Base-by-base conservation (phyloP, 306 rosid species). In the Comarum palustre region DNA sequence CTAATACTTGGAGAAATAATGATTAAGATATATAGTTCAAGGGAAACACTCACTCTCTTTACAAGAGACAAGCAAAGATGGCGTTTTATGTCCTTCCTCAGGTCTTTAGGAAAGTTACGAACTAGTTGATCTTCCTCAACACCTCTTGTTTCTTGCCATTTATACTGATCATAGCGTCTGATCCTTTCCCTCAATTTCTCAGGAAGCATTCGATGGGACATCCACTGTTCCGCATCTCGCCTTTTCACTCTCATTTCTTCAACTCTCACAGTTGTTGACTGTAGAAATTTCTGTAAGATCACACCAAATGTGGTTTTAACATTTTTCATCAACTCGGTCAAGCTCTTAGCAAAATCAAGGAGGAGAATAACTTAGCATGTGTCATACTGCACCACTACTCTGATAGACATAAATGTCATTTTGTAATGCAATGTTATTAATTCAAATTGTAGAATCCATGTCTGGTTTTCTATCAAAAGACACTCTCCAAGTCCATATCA, bases 71-170 rank as follows among this genome's bases (percentile, higher is more conserved):
- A 82, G 85, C 96, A 94, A 75, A 94, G 96, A 77, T 91, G 96
- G 50, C 89, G 86, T 68, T 84, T 94, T 76, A 94, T 88, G 85
- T 94, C 99, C 77, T 90, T 85, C 74, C 91, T 84, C 7, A 94
- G 87, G 79, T 94, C 96, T 81, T 89, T 94, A 13, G 99, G 99
- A 77, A 94, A 91, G 82, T 85, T 89, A 22, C 76, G 71, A 19
- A 94, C 75, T 2, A 94, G 84, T 41, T 65, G 48, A 66, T 91
- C 99, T 73, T 94, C 99, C 19, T 84, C 90, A 7, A 89, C 95
- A 31, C 99, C 97, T 50, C 97, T 84, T 34, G 89, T 91, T 84
- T 89, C 96, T 77, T 89, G 96, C 99, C 99, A 94, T 88, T 83
- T 91, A 85, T 85, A 91, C 68, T 91, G 95, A 19, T 88, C 95